Conservation (phyloP, 768 basidiomycete genomes). For the Pleurotus djamor region DNA sequence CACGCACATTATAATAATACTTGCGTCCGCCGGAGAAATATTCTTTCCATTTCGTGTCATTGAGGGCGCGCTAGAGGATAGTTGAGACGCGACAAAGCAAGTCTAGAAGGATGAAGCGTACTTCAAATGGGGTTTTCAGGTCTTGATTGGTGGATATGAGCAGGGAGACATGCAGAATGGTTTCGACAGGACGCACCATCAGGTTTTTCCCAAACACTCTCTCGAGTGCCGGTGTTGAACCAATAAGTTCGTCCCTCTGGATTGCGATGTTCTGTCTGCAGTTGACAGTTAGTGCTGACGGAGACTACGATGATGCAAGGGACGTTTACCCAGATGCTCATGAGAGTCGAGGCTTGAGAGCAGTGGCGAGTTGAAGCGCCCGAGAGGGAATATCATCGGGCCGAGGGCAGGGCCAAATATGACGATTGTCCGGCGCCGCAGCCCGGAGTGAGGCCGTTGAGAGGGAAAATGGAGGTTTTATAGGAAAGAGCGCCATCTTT, state of each 20-base stretch:
- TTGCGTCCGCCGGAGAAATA: conserved; percentile 91
- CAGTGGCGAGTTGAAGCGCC: not conserved
- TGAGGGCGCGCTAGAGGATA: conserved; percentile 68
- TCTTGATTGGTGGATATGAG: conserved; percentile 38
- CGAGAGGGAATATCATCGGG: not conserved
- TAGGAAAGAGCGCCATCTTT: not conserved
- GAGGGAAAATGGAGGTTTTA: no score
- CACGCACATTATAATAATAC: conserved; percentile 76
- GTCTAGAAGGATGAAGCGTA: conserved; percentile 26
- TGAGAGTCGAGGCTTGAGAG: not conserved
- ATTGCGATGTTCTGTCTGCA: conserved; percentile 89
- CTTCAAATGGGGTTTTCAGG: conserved; percentile 91
- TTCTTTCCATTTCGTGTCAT: conserved; percentile 93
- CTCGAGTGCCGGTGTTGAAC: conserved; percentile 87
- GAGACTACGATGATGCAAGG: not conserved
- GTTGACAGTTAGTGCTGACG: not conserved
- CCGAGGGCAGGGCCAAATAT: conserved; percentile 4
- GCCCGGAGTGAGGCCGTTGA: no score
- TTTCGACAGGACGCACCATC: conserved; percentile 55
- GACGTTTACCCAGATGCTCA: conserved; percentile 7
- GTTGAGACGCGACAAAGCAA: not conserved
- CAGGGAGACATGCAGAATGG: not conserved
- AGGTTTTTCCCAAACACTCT: conserved; percentile 99
- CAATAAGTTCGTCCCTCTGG: conserved; percentile 98
- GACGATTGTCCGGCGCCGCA: no score